Evolutionary conservation across 1,284 basidiomycete genomes (phyloP).

Genomic region (Ustilago nuda): DNA sequence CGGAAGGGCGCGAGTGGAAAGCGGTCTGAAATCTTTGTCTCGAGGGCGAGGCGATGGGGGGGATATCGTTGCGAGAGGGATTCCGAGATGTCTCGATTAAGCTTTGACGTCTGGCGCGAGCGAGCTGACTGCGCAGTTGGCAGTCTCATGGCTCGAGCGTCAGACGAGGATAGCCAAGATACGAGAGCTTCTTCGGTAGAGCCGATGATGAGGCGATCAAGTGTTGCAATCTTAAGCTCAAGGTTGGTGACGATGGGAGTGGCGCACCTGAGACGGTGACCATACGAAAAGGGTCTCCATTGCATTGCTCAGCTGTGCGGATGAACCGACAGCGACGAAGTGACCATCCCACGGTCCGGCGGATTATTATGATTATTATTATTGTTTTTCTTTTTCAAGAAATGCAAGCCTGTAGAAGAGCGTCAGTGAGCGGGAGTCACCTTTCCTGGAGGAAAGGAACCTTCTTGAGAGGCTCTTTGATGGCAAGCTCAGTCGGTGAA

Average conservation of each 20-base stretch:
- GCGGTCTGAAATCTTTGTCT: not conserved
- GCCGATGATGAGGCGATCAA: not conserved
- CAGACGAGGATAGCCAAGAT: not conserved
- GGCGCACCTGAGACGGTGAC: not conserved
- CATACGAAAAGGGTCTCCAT: not conserved
- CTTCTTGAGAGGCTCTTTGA: too few relatives aligned
- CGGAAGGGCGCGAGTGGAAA: not conserved
- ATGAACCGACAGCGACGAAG: not conserved
- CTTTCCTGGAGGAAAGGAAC: too few relatives aligned
- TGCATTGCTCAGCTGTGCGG: not conserved
- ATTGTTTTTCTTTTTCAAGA: too few relatives aligned
- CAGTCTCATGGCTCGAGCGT: too few relatives aligned
- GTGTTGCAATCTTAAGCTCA: not conserved
- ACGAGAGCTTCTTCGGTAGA: not conserved
- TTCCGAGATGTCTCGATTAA: constrained; percentile 1
- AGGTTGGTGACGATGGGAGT: not conserved
- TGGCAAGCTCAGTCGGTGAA: too few relatives aligned
- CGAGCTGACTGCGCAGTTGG: not conserved
- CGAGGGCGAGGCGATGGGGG: not conserved
- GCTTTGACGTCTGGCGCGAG: not conserved
- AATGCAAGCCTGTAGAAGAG: not conserved
- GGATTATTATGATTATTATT: not conserved
- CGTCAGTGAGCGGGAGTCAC: not conserved
- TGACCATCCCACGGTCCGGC: not conserved
- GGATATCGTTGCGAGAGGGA: not conserved